Percentiles rank a stretch among this genome's conserved stretches.
Evolutionary conservation across 495 filamentous ascomycete genomes (phyloP).

Genomic region (Cryomyces antarcticus): DNA sequence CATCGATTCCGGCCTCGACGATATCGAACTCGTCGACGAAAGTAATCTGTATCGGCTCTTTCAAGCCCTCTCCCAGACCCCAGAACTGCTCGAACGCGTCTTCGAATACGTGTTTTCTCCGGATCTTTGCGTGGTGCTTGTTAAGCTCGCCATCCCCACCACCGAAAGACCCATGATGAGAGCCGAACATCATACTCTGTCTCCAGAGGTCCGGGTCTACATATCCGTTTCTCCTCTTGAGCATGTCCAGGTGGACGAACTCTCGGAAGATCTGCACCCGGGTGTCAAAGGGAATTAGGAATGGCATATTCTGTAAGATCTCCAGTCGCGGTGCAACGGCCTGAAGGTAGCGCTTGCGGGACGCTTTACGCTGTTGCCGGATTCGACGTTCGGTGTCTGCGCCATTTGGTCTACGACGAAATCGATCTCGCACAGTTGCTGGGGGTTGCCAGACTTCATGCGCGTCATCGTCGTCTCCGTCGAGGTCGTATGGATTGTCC

Average conservation of each 20-base stretch:
- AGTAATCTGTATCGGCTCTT: slow-evolving; percentile 93
- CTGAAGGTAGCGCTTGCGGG: slow-evolving; percentile 46
- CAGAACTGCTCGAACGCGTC: slow-evolving; percentile 81
- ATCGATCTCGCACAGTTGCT: slow-evolving; percentile 32
- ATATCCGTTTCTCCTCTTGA: slow-evolving; percentile 43
- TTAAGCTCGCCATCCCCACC: slow-evolving; percentile 19
- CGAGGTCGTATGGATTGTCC: slow-evolving; percentile 24
- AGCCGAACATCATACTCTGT: slow-evolving; percentile 30
- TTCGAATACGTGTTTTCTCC: slow-evolving; percentile 59
- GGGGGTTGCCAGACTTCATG: slow-evolving; percentile 21
- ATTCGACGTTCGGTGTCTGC: slow-evolving; percentile 29
- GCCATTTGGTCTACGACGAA: slow-evolving; percentile 14
- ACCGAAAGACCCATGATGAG: background rate
- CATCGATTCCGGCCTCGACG: slow-evolving; percentile 85
- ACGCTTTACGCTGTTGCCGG: slow-evolving; percentile 39
- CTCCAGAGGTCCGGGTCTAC: slow-evolving; percentile 70
- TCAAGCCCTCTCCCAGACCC: slow-evolving; percentile 56
- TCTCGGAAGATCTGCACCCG: slow-evolving; percentile 86
- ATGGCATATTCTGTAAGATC: slow-evolving; percentile 89
- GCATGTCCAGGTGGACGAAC: slow-evolving; percentile 70
- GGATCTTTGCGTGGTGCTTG: slow-evolving; percentile 64
- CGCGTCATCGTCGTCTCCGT: slow-evolving; percentile 28
- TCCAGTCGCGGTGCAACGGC: slow-evolving; percentile 67
- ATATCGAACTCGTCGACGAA: slow-evolving; percentile 85
- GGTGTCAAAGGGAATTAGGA: slow-evolving; percentile 83